phyloP scores from a whole-genome alignment of 192 early-diverging fungal genomes.

The Martensiomyces pterosporus region DNA sequence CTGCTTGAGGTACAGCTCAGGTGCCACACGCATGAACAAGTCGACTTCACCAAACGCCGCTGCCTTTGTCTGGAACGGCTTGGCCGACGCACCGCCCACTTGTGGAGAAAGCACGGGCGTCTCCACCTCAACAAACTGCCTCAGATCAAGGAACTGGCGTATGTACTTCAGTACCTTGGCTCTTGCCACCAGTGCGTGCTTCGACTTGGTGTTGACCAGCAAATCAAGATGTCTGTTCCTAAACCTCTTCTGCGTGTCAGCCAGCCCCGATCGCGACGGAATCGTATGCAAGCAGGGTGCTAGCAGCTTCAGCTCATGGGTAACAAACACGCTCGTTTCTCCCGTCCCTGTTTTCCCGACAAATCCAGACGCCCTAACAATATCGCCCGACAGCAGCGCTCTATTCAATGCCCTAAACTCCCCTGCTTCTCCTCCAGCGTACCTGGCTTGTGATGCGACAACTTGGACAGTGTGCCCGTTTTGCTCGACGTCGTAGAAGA shows the following conservation, averaged over 20 bases:
- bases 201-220: slow-evolving; percentile 57
- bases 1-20: slow-evolving; percentile 85
- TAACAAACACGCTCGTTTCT: slow-evolving; percentile 65
- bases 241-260: slow-evolving; percentile 67
- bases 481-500: slow-evolving; percentile 68
- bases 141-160: slow-evolving; percentile 57
- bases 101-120: slow-evolving; percentile 72
- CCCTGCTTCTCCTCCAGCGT: slow-evolving; percentile 16
- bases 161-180: slow-evolving; percentile 60
- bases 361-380: slow-evolving; percentile 60
- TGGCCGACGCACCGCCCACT: slow-evolving; percentile 77
- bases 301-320: slow-evolving; percentile 49
- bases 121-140: slow-evolving; percentile 78
- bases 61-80: slow-evolving; percentile 69
- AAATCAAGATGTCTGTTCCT: slow-evolving; percentile 72
- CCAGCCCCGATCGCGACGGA: slow-evolving; percentile 57
- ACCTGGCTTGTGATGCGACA: slow-evolving; percentile 54
- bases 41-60: slow-evolving; percentile 60
- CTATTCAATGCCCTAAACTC: slow-evolving; percentile 48
- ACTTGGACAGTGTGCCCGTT: slow-evolving; percentile 61
- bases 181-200: slow-evolving; percentile 54
- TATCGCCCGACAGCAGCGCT: slow-evolving; percentile 58
- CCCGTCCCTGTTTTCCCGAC: slow-evolving; percentile 68
- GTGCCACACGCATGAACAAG: slow-evolving; percentile 76
- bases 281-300: slow-evolving; percentile 68